Percentiles rank a stretch among this genome's conserved stretches.
These are phyloP conservation scores for Lippia alba DNA, from an alignment of 305 asterid species.

Conservation along the genomic window DNA sequence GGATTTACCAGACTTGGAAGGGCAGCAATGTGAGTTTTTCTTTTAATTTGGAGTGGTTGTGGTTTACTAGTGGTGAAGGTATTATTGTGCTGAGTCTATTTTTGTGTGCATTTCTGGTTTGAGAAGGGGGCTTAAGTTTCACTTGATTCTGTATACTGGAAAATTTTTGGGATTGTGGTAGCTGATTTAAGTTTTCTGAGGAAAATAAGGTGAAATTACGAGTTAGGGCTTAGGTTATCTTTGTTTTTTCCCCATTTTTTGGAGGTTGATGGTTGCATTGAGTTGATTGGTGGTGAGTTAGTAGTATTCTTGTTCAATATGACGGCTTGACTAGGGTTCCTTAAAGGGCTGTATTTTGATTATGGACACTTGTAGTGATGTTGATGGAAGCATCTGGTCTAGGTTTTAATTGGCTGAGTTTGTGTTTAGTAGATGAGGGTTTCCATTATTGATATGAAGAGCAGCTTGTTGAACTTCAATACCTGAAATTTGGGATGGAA, in stretches of 20 bases:
- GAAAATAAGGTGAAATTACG: not conserved
- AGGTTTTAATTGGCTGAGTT: constrained; percentile 4
- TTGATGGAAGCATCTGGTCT: constrained; percentile 6
- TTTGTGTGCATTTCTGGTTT: not conserved
- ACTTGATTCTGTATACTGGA: constrained; percentile 16
- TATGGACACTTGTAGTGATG: constrained; percentile 5
- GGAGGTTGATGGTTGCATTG: constrained; percentile 11
- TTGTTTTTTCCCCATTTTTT: not conserved
- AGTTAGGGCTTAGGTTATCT: not conserved
- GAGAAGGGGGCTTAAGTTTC: not conserved
- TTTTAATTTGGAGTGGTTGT: not conserved
- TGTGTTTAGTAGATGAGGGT: not conserved
- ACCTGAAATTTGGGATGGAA: not conserved
- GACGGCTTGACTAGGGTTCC: not conserved
- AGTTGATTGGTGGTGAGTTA: constrained; percentile 20
- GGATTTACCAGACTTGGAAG: constrained; percentile 88
- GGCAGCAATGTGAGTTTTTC: constrained; percentile 82
- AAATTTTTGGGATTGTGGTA: constrained; percentile 10
- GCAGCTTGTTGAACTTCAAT: constrained; percentile 15
- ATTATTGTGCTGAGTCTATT: not conserved
- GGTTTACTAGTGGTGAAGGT: not conserved
- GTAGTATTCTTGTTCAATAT: not conserved
- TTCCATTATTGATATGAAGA: constrained; percentile 11
- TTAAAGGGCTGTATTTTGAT: not conserved
- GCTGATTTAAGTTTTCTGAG: constrained; percentile 17